Percentiles rank a stretch among this genome's conserved stretches.
phyloP scores from a whole-genome alignment of 371 early-diverging fungal species.

The Amoeboradix gromovi region DNA sequence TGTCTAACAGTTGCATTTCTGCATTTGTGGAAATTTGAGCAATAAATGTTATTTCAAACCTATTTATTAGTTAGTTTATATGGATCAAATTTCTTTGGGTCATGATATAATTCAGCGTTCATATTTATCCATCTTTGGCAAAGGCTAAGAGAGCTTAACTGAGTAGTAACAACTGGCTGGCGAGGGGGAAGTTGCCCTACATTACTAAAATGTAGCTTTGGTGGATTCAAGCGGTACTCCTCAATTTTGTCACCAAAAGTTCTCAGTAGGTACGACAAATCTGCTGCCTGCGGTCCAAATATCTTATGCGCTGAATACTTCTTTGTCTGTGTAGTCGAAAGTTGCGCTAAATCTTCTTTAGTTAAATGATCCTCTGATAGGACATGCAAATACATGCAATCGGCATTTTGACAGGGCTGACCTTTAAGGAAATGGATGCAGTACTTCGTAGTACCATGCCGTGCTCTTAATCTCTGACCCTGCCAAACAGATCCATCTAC shows the following conservation, averaged over 20 bases:
- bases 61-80: neutral
- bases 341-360: conserved; percentile 20
- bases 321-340: neutral
- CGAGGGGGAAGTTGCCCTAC: neutral
- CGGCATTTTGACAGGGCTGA: conserved; percentile 62
- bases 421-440: conserved; percentile 73
- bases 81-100: neutral
- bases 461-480: conserved; percentile 20
- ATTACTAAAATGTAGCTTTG: neutral
- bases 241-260: neutral
- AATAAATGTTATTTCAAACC: neutral
- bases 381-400: conserved; percentile 79
- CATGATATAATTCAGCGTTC: neutral
- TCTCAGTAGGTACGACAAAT: neutral
- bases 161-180: neutral
- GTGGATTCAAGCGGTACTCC: neutral
- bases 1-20: neutral
- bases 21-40: neutral
- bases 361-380: conserved; percentile 48
- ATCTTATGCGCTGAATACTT: neutral
- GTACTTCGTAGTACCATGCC: conserved; percentile 88
- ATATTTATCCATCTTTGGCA: neutral
- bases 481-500: conserved; percentile 64
- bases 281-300: neutral
- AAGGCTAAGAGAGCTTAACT: neutral